Evolutionary conservation across 352 stramenopile genomes (phyloP).

Genomic region (Phytophthora pini): DNA sequence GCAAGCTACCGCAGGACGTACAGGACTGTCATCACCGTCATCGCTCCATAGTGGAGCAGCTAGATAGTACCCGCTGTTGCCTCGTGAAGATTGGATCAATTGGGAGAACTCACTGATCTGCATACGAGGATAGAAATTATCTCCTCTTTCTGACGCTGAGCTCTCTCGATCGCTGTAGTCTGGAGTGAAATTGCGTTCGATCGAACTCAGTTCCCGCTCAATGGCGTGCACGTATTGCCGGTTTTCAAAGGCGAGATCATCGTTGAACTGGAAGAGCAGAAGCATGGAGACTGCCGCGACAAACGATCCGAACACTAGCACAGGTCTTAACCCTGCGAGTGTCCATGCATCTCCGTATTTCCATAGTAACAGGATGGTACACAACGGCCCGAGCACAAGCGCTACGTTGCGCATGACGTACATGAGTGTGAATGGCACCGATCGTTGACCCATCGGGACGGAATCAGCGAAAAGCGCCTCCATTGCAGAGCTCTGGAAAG

Average conservation of each 20-base stretch:
- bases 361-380: slow-evolving; percentile 71
- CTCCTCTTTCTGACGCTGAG: slow-evolving; percentile 9
- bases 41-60: slow-evolving; percentile 10
- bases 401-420: slow-evolving; percentile 64
- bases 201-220: slow-evolving; percentile 70
- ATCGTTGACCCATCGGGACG: slow-evolving; percentile 68
- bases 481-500: slow-evolving; percentile 75
- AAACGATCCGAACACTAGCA: slow-evolving; percentile 73
- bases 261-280: slow-evolving; percentile 79
- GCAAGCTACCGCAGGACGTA: slow-evolving; percentile 22
- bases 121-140: slow-evolving; percentile 2
- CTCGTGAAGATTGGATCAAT: slow-evolving; percentile 29
- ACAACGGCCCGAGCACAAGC: slow-evolving; percentile 58
- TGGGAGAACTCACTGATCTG: slow-evolving; percentile 43
- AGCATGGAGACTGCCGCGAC: slow-evolving; percentile 67
- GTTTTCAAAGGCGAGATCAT: slow-evolving; percentile 80
- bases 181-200: slow-evolving; percentile 67
- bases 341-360: slow-evolving; percentile 82
- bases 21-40: slow-evolving; percentile 13
- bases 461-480: slow-evolving; percentile 90
- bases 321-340: slow-evolving; percentile 58
- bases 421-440: slow-evolving; percentile 81
- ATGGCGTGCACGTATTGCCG: slow-evolving; percentile 55
- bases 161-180: slow-evolving; percentile 50
- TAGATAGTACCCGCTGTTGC: slow-evolving; percentile 18